phyloP scores from a whole-genome alignment of 768 basidiomycete genomes.

The Leccinum disarticulatum region DNA sequence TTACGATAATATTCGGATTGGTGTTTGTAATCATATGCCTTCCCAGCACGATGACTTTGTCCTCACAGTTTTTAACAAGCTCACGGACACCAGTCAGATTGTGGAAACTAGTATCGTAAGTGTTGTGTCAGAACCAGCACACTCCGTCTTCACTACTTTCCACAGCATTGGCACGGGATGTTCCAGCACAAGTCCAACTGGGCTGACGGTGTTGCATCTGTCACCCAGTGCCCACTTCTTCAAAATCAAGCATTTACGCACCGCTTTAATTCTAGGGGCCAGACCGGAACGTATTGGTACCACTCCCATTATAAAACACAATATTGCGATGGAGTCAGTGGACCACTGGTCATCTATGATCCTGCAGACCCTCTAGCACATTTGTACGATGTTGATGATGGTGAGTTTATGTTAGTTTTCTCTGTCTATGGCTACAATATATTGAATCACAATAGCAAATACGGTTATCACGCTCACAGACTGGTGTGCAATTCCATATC shows the following conservation, averaged over 20 bases:
- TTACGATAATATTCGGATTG: neutral
- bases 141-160: conserved; percentile 5
- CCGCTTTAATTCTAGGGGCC: conserved; percentile 31
- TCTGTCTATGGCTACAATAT: neutral
- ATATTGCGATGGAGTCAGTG: conserved; percentile 45
- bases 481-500: conserved; percentile 31
- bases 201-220: conserved; percentile 36
- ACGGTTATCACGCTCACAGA: conserved; percentile 53
- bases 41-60: conserved; percentile 37
- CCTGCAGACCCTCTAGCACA: conserved; percentile 39
- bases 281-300: conserved; percentile 49
- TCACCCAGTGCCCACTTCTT: conserved; percentile 46
- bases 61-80: conserved; percentile 42
- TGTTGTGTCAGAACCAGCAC: neutral
- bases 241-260: conserved; percentile 36
- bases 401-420: conserved; percentile 19
- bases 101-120: neutral
- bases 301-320: conserved; percentile 41
- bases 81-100: neutral
- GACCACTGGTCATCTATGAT: conserved; percentile 45
- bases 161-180: neutral
- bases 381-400: conserved; percentile 49
- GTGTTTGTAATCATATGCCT: neutral
- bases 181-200: conserved; percentile 24
- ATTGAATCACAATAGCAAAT: conserved; percentile 19